phyloP scores from a whole-genome alignment of 1,284 basidiomycete genomes.

The Sanghuangporus weigelae region DNA sequence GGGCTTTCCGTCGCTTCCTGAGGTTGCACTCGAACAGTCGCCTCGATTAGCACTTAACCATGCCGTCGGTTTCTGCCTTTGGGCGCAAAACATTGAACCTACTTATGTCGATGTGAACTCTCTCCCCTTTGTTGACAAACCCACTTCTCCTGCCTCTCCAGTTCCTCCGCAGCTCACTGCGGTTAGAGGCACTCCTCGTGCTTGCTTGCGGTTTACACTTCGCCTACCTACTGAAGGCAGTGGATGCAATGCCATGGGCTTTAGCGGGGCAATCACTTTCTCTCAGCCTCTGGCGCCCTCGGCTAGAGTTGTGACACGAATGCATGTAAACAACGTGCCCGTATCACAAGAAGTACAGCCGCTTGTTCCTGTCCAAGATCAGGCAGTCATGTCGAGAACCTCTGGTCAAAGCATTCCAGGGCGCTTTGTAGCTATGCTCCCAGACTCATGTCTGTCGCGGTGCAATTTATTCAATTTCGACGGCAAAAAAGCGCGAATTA shows the following conservation, averaged over 20 bases:
- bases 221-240: constrained; percentile 40
- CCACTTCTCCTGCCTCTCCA: constrained; percentile 29
- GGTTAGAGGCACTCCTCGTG: constrained; percentile 19
- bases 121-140: constrained; percentile 28
- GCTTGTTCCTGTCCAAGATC: constrained; percentile 37
- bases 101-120: constrained; percentile 50
- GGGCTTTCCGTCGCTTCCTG: constrained; percentile 9
- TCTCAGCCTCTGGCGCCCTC: constrained; percentile 43
- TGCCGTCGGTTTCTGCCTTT: constrained; percentile 43
- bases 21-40: constrained; percentile 1
- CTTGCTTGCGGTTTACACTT: constrained; percentile 43
- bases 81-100: constrained; percentile 63
- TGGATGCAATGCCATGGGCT: constrained; percentile 50
- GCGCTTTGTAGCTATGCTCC: constrained; percentile 44
- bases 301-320: constrained; percentile 57
- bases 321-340: constrained; percentile 45
- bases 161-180: not conserved
- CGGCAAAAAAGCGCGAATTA: constrained; percentile 48
- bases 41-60: constrained; percentile 20
- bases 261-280: constrained; percentile 53
- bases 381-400: constrained; percentile 19
- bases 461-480: constrained; percentile 55
- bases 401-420: constrained; percentile 17
- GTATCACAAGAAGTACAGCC: constrained; percentile 45
- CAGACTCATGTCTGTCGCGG: constrained; percentile 53